Evolutionary conservation across 2,329 filamentous ascomycete genomes (phyloP).

Genomic region (Penicillium sp.): DNA sequence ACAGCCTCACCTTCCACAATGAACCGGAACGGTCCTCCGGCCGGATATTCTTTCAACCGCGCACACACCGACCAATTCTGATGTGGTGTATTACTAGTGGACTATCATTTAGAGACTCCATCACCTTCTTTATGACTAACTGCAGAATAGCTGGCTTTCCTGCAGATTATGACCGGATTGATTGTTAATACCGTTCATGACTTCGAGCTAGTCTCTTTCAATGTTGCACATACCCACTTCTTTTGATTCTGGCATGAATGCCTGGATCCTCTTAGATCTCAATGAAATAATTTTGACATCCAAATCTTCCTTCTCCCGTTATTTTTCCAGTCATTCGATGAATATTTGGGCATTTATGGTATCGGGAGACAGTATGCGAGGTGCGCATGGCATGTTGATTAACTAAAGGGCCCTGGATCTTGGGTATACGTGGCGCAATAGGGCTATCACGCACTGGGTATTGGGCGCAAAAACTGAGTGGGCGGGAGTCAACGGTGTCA

Average conservation of each 20-base stretch:
- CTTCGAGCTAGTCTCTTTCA: slow-evolving; percentile 12
- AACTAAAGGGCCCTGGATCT: too few relatives aligned
- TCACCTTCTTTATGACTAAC: slow-evolving; percentile 18
- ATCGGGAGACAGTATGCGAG: too few relatives aligned
- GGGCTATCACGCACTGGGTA: too few relatives aligned
- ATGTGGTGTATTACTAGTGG: neutral
- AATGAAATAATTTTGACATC: neutral
- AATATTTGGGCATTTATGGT: too few relatives aligned
- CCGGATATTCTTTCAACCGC: slow-evolving; percentile 24
- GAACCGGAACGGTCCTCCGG: slow-evolving; percentile 20
- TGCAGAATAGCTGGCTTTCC: slow-evolving; percentile 29
- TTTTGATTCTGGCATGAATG: neutral
- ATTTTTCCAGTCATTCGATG: too few relatives aligned
- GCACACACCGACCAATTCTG: slow-evolving; percentile 22
- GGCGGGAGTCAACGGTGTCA: too few relatives aligned
- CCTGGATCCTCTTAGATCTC: neutral
- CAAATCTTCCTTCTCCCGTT: neutral
- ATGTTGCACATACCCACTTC: slow-evolving; percentile 16
- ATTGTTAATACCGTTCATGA: slow-evolving; percentile 17
- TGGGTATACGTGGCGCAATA: too few relatives aligned
- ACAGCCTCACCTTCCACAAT: slow-evolving; percentile 23
- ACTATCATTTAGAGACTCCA: neutral
- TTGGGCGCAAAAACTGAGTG: too few relatives aligned
- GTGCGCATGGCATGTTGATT: too few relatives aligned
- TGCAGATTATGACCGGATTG: slow-evolving; percentile 25